These are phyloP conservation scores for Sistotremastrum suecicum DNA, from an alignment of 768 basidiomycete species.

Conservation along the genomic window DNA sequence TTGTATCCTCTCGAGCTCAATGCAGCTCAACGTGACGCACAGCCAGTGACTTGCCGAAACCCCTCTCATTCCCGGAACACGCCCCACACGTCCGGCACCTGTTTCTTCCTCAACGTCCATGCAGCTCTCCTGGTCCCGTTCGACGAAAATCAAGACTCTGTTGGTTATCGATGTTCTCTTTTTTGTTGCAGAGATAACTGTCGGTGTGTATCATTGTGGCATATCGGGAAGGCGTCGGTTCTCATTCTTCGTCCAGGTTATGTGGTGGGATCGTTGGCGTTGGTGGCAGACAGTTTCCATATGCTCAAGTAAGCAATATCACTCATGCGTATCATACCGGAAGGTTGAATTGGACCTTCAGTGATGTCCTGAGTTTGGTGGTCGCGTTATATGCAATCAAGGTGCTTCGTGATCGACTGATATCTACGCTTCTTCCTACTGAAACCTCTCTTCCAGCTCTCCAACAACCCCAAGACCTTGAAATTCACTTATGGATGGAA, in stretches of 20 bases:
- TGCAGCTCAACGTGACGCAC: too few relatives aligned
- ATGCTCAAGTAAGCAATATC: slow-evolving; percentile 27
- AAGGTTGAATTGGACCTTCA: slow-evolving; percentile 7
- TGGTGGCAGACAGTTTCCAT: slow-evolving; percentile 33
- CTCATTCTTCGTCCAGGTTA: slow-evolving; percentile 15
- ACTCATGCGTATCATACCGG: neutral
- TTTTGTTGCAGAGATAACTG: slow-evolving; percentile 22
- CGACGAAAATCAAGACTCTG: slow-evolving; percentile 17
- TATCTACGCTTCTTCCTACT: neutral
- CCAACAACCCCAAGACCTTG: slow-evolving; percentile 10
- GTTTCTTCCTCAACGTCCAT: too few relatives aligned
- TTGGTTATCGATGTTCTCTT: slow-evolving; percentile 27
- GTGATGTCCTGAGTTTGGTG: slow-evolving; percentile 32
- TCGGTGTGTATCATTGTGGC: slow-evolving; percentile 7
- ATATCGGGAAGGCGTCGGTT: neutral
- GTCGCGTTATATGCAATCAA: slow-evolving; percentile 38
- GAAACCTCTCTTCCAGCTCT: slow-evolving; percentile 9
- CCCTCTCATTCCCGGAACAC: too few relatives aligned
- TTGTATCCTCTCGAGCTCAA: too few relatives aligned
- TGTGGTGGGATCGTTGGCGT: slow-evolving; percentile 27
- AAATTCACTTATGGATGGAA: slow-evolving; percentile 38
- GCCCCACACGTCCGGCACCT: too few relatives aligned
- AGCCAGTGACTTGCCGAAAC: too few relatives aligned
- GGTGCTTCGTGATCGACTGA: slow-evolving; percentile 3
- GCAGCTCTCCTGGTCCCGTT: slow-evolving; percentile 5